Evolutionary conservation across 768 basidiomycete species (phyloP).

Genomic region (Tylopilus rubrobrunneus): DNA sequence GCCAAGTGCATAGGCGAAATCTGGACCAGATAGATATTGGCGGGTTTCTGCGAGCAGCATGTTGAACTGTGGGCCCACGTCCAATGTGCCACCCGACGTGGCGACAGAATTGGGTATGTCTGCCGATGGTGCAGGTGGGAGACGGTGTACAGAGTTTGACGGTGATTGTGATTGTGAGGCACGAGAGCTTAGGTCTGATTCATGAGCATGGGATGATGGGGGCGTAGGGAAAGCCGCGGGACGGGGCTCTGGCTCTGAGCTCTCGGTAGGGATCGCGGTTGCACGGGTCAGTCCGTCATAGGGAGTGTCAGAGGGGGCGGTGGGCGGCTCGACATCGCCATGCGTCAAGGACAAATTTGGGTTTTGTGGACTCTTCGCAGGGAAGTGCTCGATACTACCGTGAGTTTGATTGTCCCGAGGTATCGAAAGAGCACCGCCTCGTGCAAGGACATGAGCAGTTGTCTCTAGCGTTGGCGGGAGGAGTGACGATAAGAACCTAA

Average conservation of each 20-base stretch:
- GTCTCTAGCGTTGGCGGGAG: slow-evolving; percentile 72
- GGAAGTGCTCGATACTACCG: not conserved
- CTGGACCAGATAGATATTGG: slow-evolving; percentile 54
- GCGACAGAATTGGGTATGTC: not conserved
- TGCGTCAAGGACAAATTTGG: not conserved
- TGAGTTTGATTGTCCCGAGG: not conserved
- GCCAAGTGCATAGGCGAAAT: slow-evolving; percentile 69
- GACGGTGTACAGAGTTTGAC: slow-evolving; percentile 20
- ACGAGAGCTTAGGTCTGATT: slow-evolving; percentile 19
- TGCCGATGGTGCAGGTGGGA: not conserved
- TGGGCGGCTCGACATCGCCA: not conserved
- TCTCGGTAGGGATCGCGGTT: slow-evolving; percentile 17
- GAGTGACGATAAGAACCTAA: slow-evolving; percentile 63
- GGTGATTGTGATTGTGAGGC: slow-evolving; percentile 27
- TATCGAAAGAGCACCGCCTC: slow-evolving; percentile 46
- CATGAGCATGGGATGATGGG: slow-evolving; percentile 14
- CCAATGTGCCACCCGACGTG: slow-evolving; percentile 4
- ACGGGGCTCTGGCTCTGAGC: slow-evolving; percentile 8
- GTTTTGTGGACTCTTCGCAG: not conserved
- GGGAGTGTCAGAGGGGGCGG: not conserved
- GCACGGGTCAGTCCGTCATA: slow-evolving; percentile 7
- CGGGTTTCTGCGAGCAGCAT: slow-evolving; percentile 69
- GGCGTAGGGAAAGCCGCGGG: slow-evolving; percentile 19
- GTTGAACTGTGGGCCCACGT: slow-evolving; percentile 42
- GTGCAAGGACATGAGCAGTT: slow-evolving; percentile 62